Evolutionary conservation across 306 rosid genomes (phyloP).

Genomic region (Castanopsis chinensis): DNA sequence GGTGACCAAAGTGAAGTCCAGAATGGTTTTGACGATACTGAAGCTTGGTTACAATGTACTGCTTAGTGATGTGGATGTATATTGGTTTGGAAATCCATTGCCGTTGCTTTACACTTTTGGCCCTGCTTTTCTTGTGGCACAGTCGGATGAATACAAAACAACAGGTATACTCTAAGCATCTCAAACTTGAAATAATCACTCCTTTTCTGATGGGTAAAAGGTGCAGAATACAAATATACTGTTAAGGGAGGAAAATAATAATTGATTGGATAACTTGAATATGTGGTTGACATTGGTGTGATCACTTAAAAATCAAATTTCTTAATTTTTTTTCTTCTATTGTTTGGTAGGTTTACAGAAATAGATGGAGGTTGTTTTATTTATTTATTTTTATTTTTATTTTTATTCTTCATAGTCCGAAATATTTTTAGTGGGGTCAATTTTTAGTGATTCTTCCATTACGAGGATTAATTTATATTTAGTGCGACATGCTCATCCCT

Average conservation of each 20-base stretch:
- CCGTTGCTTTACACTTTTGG: constrained; percentile 65
- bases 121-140: constrained; percentile 65
- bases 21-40: constrained; percentile 73
- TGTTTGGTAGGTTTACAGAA: neutral
- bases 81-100: constrained; percentile 87
- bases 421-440: neutral
- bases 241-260: neutral
- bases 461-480: neutral
- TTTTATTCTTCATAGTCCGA: neutral
- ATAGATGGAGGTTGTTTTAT: neutral
- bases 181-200: constrained; percentile 14
- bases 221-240: neutral
- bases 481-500: neutral
- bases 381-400: neutral
- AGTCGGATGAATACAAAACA: constrained; percentile 79
- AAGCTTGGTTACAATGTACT: constrained; percentile 86
- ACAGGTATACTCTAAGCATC: constrained; percentile 48
- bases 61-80: constrained; percentile 85
- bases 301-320: too few relatives aligned
- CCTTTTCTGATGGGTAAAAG: neutral
- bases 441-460: neutral
- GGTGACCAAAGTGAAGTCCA: constrained; percentile 96
- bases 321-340: neutral
- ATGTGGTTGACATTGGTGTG: too few relatives aligned
- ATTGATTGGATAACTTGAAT: too few relatives aligned